Evolutionary conservation across 108 stramenopile genomes (phyloP), one percentile per base, ranked within the genome.

Genomic region (Seminavis robusta): DNA sequence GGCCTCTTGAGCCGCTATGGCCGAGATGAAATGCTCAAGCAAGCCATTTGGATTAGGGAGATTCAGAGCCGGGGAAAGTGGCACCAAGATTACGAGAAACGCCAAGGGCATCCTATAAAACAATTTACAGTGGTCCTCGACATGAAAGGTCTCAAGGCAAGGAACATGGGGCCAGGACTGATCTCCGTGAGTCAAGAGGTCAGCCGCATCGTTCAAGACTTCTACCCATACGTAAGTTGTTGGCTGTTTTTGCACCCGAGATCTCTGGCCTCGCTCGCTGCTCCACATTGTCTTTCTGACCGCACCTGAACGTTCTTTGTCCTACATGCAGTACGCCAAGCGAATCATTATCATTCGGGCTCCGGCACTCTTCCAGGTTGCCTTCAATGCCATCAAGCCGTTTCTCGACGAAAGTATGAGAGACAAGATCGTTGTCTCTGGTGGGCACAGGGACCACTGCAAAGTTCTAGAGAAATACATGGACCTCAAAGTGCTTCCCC

Each of bases 31-130:
- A 53, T 63, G 62, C 24, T 63, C 25, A 21, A 30, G 21, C 49
- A 63, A 20, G 62, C 36, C 15, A 63, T 63, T 32, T 63, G 49
- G 48, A 41, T 51, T 17, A 51, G 62, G 3, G 62, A 63, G 30
- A 20, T 43, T 8, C 20, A 41, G 23, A 25, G 20, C 36, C 6
- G 23, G 13, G 40, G 42, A 7, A 11, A 6, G 4, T 45, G 41
- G 56, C 11, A 52, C 1, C 26, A 61, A 59, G 29, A 47, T 17
- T 46, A 23, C 7, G 57, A 59, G 25, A 19, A 7, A 32, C n/a
- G 17, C 17, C 23, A 13, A 19, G 57, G 57, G 27, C 57, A 29
- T 1, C 57, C 57, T 4, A 37, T 59, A n/a, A 23, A 29, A 19
- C 44, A 32, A 15, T 33, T 47, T 4, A 1, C 19, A 3, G 26